These are phyloP conservation scores for Cladosporium halotolerans DNA, from an alignment of 2,329 filamentous ascomycete genomes.

Conservation along the genomic window DNA sequence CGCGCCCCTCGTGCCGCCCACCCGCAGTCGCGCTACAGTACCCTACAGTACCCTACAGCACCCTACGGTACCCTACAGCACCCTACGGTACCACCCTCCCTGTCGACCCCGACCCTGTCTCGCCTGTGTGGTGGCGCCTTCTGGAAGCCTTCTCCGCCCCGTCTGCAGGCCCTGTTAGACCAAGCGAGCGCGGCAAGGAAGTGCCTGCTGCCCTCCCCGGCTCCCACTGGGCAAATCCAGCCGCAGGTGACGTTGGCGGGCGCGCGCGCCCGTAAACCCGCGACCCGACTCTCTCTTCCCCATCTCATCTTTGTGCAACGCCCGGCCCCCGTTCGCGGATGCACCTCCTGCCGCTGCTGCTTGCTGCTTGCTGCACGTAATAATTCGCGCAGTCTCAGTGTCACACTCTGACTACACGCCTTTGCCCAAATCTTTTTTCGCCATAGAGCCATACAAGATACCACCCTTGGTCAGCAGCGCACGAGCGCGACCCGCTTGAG, in stretches of 20 bases:
- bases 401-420: neutral
- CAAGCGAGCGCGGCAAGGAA: conserved; percentile 11
- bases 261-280: conserved; percentile 7
- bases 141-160: conserved; percentile 6
- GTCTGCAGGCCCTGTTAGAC: neutral
- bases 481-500: neutral
- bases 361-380: conserved; percentile 1
- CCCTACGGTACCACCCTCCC: neutral
- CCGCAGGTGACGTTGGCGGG: conserved; percentile 8
- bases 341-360: neutral
- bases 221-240: neutral
- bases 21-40: neutral
- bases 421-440: neutral
- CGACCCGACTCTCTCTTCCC: conserved; percentile 2
- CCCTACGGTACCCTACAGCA: neutral
- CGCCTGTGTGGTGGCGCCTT: conserved; percentile 1
- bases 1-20: no score
- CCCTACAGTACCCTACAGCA: neutral
- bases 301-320: conserved; percentile 7
- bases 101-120: neutral
- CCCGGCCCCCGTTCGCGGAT: neutral
- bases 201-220: neutral
- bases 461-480: neutral
- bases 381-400: conserved; percentile 6
- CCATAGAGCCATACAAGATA: conserved; percentile 1